phyloP scores from a whole-genome alignment of 2,329 filamentous ascomycete species.

The Diaporthe nobilis region DNA sequence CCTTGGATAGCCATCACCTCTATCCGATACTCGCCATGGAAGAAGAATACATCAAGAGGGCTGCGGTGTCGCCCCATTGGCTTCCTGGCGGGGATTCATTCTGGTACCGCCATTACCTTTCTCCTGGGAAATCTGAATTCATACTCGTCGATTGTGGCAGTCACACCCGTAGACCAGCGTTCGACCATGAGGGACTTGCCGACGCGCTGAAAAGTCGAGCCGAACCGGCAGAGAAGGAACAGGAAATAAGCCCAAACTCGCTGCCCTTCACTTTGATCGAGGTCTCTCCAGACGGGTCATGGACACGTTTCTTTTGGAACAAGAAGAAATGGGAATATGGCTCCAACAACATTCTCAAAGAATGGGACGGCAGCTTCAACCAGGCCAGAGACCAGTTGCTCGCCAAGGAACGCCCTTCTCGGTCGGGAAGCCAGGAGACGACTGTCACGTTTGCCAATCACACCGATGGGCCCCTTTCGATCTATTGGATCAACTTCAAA shows the following conservation, averaged over 20 bases:
- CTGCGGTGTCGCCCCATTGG: conserved; percentile 6
- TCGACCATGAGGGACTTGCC: not conserved
- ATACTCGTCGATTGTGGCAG: not conserved
- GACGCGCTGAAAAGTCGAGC: not conserved
- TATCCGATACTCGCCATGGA: not conserved
- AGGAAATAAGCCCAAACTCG: not conserved
- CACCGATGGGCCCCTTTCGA: not conserved
- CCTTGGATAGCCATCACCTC: not conserved
- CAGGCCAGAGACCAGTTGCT: not conserved
- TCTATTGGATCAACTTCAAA: conserved; percentile 11
- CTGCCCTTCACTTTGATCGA: conserved; percentile 8
- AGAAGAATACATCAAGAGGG: conserved; percentile 5
- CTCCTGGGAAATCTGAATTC: conserved; percentile 3
- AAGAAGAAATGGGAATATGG: not conserved
- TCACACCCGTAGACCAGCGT: not conserved
- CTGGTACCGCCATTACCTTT: not conserved
- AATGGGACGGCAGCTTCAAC: not conserved
- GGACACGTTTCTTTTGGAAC: not conserved
- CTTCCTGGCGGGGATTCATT: not conserved
- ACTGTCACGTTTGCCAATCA: conserved; percentile 1
- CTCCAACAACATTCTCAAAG: not conserved
- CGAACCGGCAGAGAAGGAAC: not conserved
- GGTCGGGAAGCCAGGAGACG: not conserved
- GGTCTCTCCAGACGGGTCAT: not conserved
- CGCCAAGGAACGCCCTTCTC: not conserved